These are phyloP conservation scores for Nemania diffusa DNA, from an alignment of 2,329 filamentous ascomycete genomes.

Conservation along the genomic window DNA sequence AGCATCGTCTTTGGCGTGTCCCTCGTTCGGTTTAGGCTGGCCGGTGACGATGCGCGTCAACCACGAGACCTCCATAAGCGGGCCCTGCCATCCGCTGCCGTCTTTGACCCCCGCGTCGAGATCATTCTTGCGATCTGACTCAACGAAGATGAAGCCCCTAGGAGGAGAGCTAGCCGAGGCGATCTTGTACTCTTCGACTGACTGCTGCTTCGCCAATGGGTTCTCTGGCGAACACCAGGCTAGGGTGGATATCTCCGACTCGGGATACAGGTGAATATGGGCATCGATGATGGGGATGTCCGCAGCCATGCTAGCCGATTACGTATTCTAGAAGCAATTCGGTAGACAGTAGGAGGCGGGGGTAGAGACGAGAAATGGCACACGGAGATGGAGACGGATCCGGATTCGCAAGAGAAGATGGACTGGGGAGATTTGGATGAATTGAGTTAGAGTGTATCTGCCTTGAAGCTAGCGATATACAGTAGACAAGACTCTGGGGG, in stretches of 20 bases:
- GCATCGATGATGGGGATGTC: conserved; percentile 79
- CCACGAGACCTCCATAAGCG: conserved; percentile 78
- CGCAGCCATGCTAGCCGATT: conserved; percentile 41
- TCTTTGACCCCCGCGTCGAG: conserved; percentile 58
- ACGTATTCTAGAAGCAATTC: neutral
- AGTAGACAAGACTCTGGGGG: no score
- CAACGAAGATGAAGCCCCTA: conserved; percentile 82
- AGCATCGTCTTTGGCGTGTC: conserved; percentile 63
- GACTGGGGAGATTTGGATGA: neutral
- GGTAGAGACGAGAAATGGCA: neutral
- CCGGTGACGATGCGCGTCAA: conserved; percentile 74
- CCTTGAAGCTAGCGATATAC: neutral
- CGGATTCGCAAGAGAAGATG: neutral
- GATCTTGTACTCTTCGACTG: conserved; percentile 70
- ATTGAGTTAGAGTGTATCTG: no score
- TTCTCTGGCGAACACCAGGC: conserved; percentile 73
- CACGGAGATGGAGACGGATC: neutral
- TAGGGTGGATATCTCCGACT: conserved; percentile 72
- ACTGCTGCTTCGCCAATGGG: conserved; percentile 72
- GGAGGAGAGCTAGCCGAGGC: conserved; percentile 58
- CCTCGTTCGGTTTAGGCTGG: conserved; percentile 65
- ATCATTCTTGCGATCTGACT: conserved; percentile 79
- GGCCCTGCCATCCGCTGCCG: conserved; percentile 70
- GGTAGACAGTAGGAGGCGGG: neutral
- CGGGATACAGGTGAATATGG: conserved; percentile 89